Evolutionary conservation across 176 grass and related monocot species (phyloP).

Genomic region (Canna indica): DNA sequence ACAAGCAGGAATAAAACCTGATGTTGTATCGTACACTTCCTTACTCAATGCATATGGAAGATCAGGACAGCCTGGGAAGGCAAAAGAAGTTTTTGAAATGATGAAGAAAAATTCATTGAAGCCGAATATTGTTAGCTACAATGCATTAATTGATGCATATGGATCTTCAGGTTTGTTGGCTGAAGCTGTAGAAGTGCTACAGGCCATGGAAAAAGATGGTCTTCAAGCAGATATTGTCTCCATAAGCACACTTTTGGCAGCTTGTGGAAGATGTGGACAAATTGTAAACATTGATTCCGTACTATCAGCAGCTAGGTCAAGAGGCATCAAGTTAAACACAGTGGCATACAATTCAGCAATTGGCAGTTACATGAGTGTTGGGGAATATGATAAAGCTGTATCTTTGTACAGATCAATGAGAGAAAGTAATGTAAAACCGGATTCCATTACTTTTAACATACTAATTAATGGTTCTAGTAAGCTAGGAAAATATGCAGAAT

Average conservation of each 20-base stretch:
- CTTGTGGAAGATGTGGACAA: conserved; percentile 55
- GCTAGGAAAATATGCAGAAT: conserved; percentile 49
- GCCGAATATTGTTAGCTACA: conserved; percentile 94
- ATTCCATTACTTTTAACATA: conserved; percentile 80
- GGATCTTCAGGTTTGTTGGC: conserved; percentile 69
- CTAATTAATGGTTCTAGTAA: conserved; percentile 78
- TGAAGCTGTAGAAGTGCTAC: conserved; percentile 55
- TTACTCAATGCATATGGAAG: conserved; percentile 91
- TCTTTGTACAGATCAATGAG: conserved; percentile 65
- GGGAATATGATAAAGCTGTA: conserved; percentile 76
- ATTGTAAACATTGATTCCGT: conserved; percentile 62
- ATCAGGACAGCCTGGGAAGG: conserved; percentile 67
- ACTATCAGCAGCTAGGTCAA: conserved; percentile 49
- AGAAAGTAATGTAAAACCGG: conserved; percentile 45
- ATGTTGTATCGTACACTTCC: conserved; percentile 85
- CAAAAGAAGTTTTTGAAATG: conserved; percentile 56
- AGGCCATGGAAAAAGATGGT: conserved; percentile 72
- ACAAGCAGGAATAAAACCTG: conserved; percentile 50
- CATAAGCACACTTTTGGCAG: conserved; percentile 79
- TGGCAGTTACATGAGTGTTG: conserved; percentile 66
- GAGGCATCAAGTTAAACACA: conserved; percentile 69
- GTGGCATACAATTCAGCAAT: conserved; percentile 90
- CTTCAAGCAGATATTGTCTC: conserved; percentile 76
- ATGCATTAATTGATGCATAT: conserved; percentile 96
- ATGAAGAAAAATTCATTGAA: conserved; percentile 58